A percentile compares a stretch with the other conserved stretches of the same genome.
phyloP scores from a whole-genome alignment of 768 basidiomycete genomes.

The Leucocoprinus sp. region DNA sequence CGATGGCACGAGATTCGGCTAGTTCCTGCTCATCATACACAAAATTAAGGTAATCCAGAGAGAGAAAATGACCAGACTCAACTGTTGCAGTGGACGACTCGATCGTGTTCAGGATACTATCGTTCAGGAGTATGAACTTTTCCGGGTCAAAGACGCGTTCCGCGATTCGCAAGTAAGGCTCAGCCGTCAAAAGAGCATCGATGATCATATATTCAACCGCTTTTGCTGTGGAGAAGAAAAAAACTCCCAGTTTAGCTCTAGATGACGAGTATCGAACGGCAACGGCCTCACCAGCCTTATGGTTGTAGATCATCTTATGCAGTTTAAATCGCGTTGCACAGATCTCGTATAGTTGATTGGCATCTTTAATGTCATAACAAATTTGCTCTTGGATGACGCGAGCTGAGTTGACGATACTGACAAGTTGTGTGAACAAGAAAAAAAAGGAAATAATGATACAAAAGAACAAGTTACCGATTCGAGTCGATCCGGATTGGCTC shows the following conservation, averaged over 20 bases:
- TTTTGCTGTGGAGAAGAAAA: too few species aligned
- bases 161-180: slow-evolving; percentile 55
- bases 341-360: slow-evolving; percentile 66
- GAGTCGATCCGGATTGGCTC: slow-evolving; percentile 47
- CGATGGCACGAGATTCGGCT: slow-evolving; percentile 45
- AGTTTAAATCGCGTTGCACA: slow-evolving; percentile 68
- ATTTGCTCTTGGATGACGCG: slow-evolving; percentile 69
- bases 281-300: slow-evolving; percentile 52
- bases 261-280: neutral
- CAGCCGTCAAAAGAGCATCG: slow-evolving; percentile 62
- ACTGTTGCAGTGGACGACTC: slow-evolving; percentile 46
- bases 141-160: slow-evolving; percentile 46
- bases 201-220: slow-evolving; percentile 83
- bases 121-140: slow-evolving; percentile 58
- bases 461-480: slow-evolving; percentile 28
- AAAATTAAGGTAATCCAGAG: neutral
- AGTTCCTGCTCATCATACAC: slow-evolving; percentile 43
- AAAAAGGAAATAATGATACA: neutral
- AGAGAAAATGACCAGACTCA: slow-evolving; percentile 16
- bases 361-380: slow-evolving; percentile 78
- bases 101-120: slow-evolving; percentile 55
- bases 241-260: too few species aligned
- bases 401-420: slow-evolving; percentile 64
- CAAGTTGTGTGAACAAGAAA: neutral
- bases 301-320: slow-evolving; percentile 79